Conservation (phyloP, 306 rosid genomes). For the Fragaria nilgerrensis region DNA sequence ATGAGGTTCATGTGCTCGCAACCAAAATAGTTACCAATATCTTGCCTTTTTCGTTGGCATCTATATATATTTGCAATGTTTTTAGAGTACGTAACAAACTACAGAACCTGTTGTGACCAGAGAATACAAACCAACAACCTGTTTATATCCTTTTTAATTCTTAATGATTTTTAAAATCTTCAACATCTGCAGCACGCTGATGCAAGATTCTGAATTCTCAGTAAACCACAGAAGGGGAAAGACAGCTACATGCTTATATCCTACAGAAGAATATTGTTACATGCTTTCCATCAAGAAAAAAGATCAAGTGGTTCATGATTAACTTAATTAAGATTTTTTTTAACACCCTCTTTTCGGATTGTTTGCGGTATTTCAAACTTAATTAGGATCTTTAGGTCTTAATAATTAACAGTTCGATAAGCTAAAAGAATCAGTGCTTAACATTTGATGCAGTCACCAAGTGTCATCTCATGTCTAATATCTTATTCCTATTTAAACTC, state of each 20-base stretch:
- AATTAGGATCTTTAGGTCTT: neutral
- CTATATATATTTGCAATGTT: neutral
- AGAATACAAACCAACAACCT: conserved; percentile 6
- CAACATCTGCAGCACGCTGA: neutral
- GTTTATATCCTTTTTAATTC: neutral
- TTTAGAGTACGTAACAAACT: neutral
- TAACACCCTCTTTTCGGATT: too few relatives aligned
- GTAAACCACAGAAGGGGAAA: neutral
- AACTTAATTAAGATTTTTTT: neutral
- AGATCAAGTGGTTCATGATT: too few relatives aligned
- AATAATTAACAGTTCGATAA: neutral
- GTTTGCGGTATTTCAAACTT: too few relatives aligned
- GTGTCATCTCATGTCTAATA: neutral
- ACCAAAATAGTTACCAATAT: neutral
- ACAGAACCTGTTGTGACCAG: neutral
- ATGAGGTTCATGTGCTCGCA: neutral
- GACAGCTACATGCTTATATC: neutral
- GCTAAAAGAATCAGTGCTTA: neutral
- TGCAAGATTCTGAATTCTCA: neutral
- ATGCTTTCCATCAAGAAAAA: too few relatives aligned
- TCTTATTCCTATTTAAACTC: neutral
- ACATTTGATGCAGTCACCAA: neutral
- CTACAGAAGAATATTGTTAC: too few relatives aligned
- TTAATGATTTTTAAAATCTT: neutral
- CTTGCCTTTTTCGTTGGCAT: conserved; percentile 5